A percentile compares a stretch with the other conserved stretches of the same genome.
phyloP scores from a whole-genome alignment of 345 rosid genomes.

The Geranium brycei region DNA sequence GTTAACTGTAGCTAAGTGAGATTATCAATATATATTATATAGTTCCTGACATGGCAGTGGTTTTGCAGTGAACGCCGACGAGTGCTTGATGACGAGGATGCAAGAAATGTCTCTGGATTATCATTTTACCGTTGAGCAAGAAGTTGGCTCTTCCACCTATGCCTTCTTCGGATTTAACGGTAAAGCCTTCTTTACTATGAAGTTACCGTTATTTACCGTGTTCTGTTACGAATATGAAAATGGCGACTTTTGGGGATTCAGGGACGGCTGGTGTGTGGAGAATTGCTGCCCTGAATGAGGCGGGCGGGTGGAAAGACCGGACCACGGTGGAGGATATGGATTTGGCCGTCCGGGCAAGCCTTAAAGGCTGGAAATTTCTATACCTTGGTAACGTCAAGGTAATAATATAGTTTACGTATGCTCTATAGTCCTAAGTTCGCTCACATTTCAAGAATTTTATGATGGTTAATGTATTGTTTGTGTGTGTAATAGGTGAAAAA shows the following conservation, averaged over 20 bases:
- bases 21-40: too few relatives aligned
- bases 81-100: conserved; percentile 40
- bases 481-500: conserved; percentile 22
- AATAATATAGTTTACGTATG: not conserved
- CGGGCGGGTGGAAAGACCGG: conserved; percentile 51
- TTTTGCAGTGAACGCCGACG: conserved; percentile 32
- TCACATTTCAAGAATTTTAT: too few relatives aligned
- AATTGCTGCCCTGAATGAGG: conserved; percentile 35
- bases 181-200: conserved; percentile 3
- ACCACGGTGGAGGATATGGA: conserved; percentile 59
- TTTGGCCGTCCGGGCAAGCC: conserved; percentile 42
- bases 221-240: not conserved
- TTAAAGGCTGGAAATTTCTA: conserved; percentile 46
- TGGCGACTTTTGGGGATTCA: not conserved
- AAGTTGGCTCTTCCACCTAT: conserved; percentile 44
- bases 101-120: conserved; percentile 54
- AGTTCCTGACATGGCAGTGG: too few relatives aligned
- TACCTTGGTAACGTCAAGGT: conserved; percentile 30
- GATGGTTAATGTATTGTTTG: not conserved
- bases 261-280: conserved; percentile 48
- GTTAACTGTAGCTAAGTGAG: too few relatives aligned
- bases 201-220: not conserved
- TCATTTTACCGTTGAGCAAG: conserved; percentile 41
- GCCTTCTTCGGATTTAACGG: conserved; percentile 49
- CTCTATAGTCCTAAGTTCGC: too few relatives aligned